Conservation (phyloP, 768 basidiomycete species). For the Boletus pseudopeckii region DNA sequence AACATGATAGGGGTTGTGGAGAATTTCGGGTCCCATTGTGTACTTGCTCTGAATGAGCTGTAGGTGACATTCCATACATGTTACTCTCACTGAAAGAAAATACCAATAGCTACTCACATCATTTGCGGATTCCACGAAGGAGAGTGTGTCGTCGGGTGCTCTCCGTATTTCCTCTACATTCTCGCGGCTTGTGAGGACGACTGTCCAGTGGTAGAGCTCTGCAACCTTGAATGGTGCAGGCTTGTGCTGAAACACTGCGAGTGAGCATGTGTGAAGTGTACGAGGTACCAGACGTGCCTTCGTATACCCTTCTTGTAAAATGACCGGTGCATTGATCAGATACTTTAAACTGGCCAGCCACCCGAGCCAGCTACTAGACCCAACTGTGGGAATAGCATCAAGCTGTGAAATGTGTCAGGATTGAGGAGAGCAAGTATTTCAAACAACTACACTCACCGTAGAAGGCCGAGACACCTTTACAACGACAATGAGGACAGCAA, state of each 20-base stretch:
- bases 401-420: constrained; percentile 11
- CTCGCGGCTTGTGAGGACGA: too few species aligned
- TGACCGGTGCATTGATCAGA: constrained; percentile 9
- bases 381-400: constrained; percentile 29
- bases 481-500: too few species aligned
- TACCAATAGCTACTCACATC: constrained; percentile 33
- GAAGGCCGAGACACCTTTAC: too few species aligned
- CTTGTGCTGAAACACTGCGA: too few species aligned
- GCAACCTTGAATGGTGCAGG: too few species aligned
- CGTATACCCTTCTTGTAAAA: constrained; percentile 32
- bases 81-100: not conserved
- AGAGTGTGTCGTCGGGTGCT: too few species aligned
- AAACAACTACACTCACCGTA: too few species aligned
- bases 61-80: not conserved
- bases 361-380: constrained; percentile 29
- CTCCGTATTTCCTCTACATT: too few species aligned
- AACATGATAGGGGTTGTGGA: constrained; percentile 27
- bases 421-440: not conserved
- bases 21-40: constrained; percentile 35
- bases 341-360: constrained; percentile 23
- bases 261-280: not conserved
- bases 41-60: constrained; percentile 41
- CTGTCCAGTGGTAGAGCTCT: too few species aligned
- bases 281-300: constrained; percentile 17
- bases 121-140: constrained; percentile 20